Base-by-base conservation (phyloP, 2,329 filamentous ascomycete genomes). In the Phaeosphaeria sp. region DNA sequence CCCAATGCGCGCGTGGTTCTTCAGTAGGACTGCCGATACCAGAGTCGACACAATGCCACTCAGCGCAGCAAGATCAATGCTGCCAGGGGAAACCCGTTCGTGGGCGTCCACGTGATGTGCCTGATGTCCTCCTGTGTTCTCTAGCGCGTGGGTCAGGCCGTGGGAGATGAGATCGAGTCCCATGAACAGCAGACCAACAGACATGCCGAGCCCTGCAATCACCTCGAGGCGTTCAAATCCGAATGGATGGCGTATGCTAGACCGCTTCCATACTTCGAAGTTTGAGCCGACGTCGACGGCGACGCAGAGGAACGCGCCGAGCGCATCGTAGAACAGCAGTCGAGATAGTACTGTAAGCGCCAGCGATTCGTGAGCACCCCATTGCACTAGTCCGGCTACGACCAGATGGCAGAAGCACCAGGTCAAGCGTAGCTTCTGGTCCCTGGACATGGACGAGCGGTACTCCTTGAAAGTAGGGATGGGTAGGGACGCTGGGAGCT, bases 201-300 rank as follows among this genome's bases (percentile, higher is more conserved):
- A 96, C 88, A 98, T 92, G 59, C 93, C 95, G 64, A 99, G 97
- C 18, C 95, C 95, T 36, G 93, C 93, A 17, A 99, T 86, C 5
- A 99, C 94, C 77, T 99, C 95, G 57, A 91, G 91, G 53, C 95
- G 87, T 79, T 97, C 92, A 22, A 99, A 85, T 3, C 86, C 93
- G 73, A 99, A 99, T 0, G 95, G 95, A 78, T 99, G 93, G 22
- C 93, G 89, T 67, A 99, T 90, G 65, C 90, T 96, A 67, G 91
- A 94, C 47, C 94, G 87, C 64, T 92, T 92, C 95, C 95, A 99
- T 42, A 98, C 93, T 75, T 99, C 95, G 70, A 99, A 99, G 76
- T 99, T 99, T 51, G 91, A 89, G 48, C 97, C 86, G 1, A 98
- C 91, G 72, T 99, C 95, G 47, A 98, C 94, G 13, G 87, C 89